Percentiles rank a stretch among this genome's conserved stretches.
Conservation (phyloP, 371 early-diverging fungal species). For the Chytridiales sp. region DNA sequence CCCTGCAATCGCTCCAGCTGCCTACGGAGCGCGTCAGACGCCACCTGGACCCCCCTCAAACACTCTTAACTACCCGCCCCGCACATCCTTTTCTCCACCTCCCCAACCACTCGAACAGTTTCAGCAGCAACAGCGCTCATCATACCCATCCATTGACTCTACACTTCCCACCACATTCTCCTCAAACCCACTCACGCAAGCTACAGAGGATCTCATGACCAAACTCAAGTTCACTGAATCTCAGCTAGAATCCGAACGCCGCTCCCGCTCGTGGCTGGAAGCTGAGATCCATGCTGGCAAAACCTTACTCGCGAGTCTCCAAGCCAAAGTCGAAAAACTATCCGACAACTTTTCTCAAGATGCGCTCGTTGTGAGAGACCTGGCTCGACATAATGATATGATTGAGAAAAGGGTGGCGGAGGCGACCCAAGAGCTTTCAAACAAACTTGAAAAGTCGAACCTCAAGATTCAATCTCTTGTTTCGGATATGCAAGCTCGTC, state of each 20-base stretch:
- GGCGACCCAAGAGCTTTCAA: conserved; percentile 19
- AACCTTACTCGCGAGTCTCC: conserved; percentile 31
- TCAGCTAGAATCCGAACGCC: conserved; percentile 39
- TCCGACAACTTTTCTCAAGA: conserved; percentile 19
- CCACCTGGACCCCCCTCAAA: background rate
- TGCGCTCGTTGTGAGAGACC: conserved; percentile 9
- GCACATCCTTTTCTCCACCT: background rate
- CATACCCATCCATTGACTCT: background rate
- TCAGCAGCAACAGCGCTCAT: conserved; percentile 9
- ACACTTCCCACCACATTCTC: conserved; percentile 1
- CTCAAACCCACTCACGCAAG: background rate
- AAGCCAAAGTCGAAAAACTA: conserved; percentile 38
- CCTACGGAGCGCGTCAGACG: conserved; percentile 1
- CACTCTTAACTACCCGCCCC: background rate
- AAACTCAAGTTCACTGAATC: conserved; percentile 34
- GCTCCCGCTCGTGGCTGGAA: conserved; percentile 37
- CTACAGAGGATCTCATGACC: conserved; percentile 22
- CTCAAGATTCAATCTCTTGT: conserved; percentile 28
- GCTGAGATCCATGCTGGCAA: conserved; percentile 41
- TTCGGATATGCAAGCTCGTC: conserved; percentile 31
- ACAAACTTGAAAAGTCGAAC: conserved; percentile 27
- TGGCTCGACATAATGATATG: conserved; percentile 16
- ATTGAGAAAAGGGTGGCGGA: conserved; percentile 29
- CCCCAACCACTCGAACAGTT: background rate
- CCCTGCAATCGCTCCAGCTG: conserved; percentile 1